These are phyloP conservation scores for Diplodia scrobiculata DNA, from an alignment of 2,329 filamentous ascomycete species.

Conservation along the genomic window DNA sequence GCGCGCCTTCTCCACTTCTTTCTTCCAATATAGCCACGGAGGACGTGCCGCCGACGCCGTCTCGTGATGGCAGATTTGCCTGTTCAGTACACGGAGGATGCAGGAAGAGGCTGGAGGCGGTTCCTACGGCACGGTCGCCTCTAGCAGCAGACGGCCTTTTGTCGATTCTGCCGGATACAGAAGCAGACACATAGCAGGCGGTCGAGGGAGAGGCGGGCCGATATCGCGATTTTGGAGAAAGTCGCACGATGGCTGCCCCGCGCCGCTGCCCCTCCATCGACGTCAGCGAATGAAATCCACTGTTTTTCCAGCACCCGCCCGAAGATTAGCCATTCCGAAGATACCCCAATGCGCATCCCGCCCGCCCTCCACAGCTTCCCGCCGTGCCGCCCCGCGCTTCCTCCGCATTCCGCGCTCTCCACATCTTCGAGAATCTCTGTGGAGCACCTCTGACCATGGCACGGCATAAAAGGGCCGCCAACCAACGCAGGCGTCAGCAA, in stretches of 20 bases:
- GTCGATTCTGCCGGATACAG: constrained; percentile 15
- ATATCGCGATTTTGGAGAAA: not conserved
- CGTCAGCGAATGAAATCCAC: constrained; percentile 11
- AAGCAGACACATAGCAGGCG: constrained; percentile 11
- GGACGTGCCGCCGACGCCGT: constrained; percentile 44
- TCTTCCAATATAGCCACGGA: constrained; percentile 35
- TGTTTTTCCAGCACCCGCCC: not conserved
- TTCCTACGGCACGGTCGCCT: not conserved
- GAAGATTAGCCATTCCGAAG: not conserved
- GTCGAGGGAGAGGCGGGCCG: constrained; percentile 29
- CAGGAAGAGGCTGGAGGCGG: constrained; percentile 15
- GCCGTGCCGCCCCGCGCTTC: constrained; percentile 2
- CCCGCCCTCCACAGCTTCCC: not conserved
- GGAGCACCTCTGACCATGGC: constrained; percentile 7
- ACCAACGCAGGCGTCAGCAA: not conserved
- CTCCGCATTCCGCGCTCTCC: constrained; percentile 23
- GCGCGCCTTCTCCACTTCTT: constrained; percentile 24
- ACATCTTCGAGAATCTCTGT: not conserved
- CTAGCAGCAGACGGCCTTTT: not conserved
- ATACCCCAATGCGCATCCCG: constrained; percentile 14
- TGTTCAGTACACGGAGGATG: constrained; percentile 16
- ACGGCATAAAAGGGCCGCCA: constrained; percentile 16
- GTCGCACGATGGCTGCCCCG: not conserved
- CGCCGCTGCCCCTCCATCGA: constrained; percentile 17
- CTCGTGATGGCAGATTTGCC: constrained; percentile 17